Conservation (phyloP, 768 basidiomycete genomes). For the Phlebiopsis flavidoalba region DNA sequence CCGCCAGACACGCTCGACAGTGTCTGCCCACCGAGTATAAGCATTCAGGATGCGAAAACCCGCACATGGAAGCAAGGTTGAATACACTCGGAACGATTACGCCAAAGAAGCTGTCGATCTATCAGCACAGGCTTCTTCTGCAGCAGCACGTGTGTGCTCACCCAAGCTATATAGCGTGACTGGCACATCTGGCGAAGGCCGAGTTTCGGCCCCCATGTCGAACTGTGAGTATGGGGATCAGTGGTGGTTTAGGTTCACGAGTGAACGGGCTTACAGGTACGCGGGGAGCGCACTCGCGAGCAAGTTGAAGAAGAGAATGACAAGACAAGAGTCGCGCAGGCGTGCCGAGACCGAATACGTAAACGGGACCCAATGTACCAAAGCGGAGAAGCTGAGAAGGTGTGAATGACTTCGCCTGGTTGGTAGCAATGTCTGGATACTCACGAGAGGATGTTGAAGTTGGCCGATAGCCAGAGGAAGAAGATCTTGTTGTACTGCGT, state of each 20-base stretch:
- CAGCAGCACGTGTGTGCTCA: constrained; percentile 25
- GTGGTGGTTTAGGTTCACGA: not conserved
- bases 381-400: constrained; percentile 36
- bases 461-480: constrained; percentile 36
- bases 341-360: constrained; percentile 39
- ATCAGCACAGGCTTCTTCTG: constrained; percentile 6
- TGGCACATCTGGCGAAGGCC: constrained; percentile 83
- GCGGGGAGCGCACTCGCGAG: constrained; percentile 37
- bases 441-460: constrained; percentile 37
- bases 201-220: constrained; percentile 74
- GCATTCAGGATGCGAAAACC: constrained; percentile 55
- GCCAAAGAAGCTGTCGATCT: constrained; percentile 46
- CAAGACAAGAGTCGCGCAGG: constrained; percentile 38
- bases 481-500: constrained; percentile 36
- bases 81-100: constrained; percentile 41
- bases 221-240: constrained; percentile 24
- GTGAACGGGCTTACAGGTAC: constrained; percentile 31
- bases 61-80: constrained; percentile 46
- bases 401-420: not conserved
- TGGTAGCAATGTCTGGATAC: not conserved
- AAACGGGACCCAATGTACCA: constrained; percentile 41
- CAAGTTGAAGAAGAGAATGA: constrained; percentile 44
- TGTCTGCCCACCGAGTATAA: constrained; percentile 60
- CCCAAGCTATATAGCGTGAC: constrained; percentile 56
- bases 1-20: constrained; percentile 45